Evolutionary conservation across 2,329 filamentous ascomycete species (phyloP), one percentile per base, ranked within the genome.

Genomic region (Basipetospora chlamydospora): DNA sequence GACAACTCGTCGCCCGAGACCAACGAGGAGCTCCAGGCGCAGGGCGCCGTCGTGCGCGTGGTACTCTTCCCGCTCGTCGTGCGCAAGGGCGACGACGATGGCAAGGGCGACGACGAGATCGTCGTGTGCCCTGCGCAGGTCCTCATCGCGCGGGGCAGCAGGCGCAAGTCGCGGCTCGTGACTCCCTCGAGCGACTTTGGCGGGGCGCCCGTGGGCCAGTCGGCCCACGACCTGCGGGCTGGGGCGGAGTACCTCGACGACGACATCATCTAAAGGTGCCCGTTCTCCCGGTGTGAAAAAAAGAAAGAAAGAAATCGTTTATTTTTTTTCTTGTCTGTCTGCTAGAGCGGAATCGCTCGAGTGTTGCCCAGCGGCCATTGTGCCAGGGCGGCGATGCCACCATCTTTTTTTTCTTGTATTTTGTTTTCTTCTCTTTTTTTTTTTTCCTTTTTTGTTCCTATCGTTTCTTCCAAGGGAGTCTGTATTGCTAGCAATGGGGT

Each of bases 61-160:
- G 87, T 98, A 2, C 72, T 98, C 28, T 98, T 98, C 66, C 92
- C 92, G 8, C 70, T 96, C 2, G 88, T 98, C 13, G 84, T 96
- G 48, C 94, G 94, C 63, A 92, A 90, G 63, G 88, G 87, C 37
- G 83, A 93, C 50, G 88, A 96, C 53, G 65, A 67, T 28, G 90
- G 87, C 17, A 70, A 80, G 37, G 88, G 87, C 38, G 85, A 95
- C 38, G 86, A 95, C 46, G 87, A 96, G 64, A 84, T 93, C 44
- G 87, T 96, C 32, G 85, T 98, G 30, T 93, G 81, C 52, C 88
- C 88, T 8, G 90, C 92, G 6, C 88, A 96, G 57, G 90, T 98
- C 25, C 71, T 96, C 42, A 73, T 95, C 29, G 80, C 80, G 47
- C 54, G 60, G 48, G 54, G 62, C 45, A 49, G 43, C 41, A 49